These are phyloP conservation scores for Eucalyptus grandis DNA, from an alignment of 345 rosid genomes.

Conservation along the genomic window DNA sequence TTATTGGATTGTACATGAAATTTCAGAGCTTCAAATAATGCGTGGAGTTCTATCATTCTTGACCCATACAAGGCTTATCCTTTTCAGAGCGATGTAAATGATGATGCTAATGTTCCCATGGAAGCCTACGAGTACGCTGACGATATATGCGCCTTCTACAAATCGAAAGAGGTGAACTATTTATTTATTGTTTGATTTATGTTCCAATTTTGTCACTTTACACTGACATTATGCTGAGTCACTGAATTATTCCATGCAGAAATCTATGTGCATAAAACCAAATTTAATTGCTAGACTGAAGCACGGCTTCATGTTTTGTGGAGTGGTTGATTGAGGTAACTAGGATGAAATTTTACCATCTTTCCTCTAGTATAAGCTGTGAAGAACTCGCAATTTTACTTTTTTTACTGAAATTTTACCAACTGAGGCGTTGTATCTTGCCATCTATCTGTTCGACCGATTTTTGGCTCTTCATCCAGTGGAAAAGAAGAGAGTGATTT, in stretches of 20 bases:
- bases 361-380: rapidly evolving
- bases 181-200: not conserved
- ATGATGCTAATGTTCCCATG: no score
- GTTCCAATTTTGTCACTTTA: not conserved
- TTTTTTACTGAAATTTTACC: not conserved
- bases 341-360: not conserved
- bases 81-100: no score
- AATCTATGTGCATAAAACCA: not conserved
- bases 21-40: no score
- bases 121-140: no score
- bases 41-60: no score
- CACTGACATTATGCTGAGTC: not conserved
- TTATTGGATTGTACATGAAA: no score
- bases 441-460: not conserved
- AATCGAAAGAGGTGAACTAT: not conserved
- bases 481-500: not conserved
- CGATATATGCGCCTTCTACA: no score
- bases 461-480: not conserved
- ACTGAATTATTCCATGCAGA: not conserved
- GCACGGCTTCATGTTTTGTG: not conserved
- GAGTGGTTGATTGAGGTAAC: not conserved
- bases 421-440: not conserved
- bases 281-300: not conserved
- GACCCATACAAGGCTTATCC: no score
- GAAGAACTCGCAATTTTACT: rapidly evolving